Evolutionary conservation across 2,329 filamentous ascomycete species (phyloP).

Genomic region (Penicillium sp.): DNA sequence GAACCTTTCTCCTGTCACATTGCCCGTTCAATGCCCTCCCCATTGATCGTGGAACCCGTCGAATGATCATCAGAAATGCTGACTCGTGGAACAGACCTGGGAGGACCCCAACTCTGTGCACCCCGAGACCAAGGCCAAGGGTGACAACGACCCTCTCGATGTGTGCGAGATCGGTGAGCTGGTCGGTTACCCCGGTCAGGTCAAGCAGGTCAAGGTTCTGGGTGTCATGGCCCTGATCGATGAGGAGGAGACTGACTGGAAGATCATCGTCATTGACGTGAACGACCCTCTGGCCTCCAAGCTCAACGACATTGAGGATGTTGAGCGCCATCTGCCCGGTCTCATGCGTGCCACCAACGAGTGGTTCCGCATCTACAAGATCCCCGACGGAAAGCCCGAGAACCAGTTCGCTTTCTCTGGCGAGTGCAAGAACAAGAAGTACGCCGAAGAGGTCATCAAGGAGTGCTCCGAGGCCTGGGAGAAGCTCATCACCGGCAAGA

Average conservation of each 20-base stretch:
- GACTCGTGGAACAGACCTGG: slow-evolving; percentile 65
- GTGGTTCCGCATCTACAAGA: slow-evolving; percentile 99
- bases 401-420: slow-evolving; percentile 99
- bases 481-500: slow-evolving; percentile 88
- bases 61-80: no score
- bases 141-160: slow-evolving; percentile 98
- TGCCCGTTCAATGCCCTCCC: neutral
- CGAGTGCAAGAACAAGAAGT: slow-evolving; percentile 99
- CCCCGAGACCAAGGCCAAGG: slow-evolving; percentile 99
- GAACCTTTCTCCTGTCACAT: neutral
- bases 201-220: slow-evolving; percentile 99
- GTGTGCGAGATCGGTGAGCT: slow-evolving; percentile 99
- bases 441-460: slow-evolving; percentile 89
- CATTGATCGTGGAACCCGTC: no score
- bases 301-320: slow-evolving; percentile 98
- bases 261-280: slow-evolving; percentile 98
- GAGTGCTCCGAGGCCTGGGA: slow-evolving; percentile 98
- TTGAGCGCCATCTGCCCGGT: slow-evolving; percentile 95
- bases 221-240: slow-evolving; percentile 99
- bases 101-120: slow-evolving; percentile 94
- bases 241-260: slow-evolving; percentile 99
- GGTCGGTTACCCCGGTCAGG: slow-evolving; percentile 88
- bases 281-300: slow-evolving; percentile 95
- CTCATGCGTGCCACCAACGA: slow-evolving; percentile 97
- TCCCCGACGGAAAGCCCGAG: slow-evolving; percentile 99